Evolutionary conservation across 306 rosid species (phyloP).

Genomic region (Vigna mungo): DNA sequence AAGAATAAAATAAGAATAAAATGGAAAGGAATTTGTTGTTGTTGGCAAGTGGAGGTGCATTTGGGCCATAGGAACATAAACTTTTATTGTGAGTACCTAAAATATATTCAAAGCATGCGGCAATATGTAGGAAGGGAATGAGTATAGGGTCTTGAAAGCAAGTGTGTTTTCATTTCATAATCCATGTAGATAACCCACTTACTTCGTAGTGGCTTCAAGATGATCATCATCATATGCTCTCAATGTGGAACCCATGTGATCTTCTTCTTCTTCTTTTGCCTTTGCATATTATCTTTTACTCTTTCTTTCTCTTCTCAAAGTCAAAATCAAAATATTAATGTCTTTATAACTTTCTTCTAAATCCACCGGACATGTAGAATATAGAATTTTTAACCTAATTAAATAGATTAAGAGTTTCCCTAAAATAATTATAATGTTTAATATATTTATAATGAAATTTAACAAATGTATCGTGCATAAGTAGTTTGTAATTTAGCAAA

Average conservation of each 20-base stretch:
- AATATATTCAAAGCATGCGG: slow-evolving; percentile 43
- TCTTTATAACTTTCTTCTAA: slow-evolving; percentile 34
- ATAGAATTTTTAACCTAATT: slow-evolving; percentile 13
- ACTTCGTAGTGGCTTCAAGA: slow-evolving; percentile 55
- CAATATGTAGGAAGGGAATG: slow-evolving; percentile 38
- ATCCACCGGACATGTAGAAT: not conserved
- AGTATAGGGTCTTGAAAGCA: slow-evolving; percentile 20
- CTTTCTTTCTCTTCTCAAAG: slow-evolving; percentile 41
- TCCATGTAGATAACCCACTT: slow-evolving; percentile 46
- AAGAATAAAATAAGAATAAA: no score
- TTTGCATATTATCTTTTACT: slow-evolving; percentile 35
- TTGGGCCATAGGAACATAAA: not conserved
- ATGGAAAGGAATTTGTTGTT: not conserved
- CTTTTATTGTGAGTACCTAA: slow-evolving; percentile 2
- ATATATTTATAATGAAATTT: not conserved
- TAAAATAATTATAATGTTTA: not conserved
- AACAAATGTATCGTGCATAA: no score
- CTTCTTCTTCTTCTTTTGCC: slow-evolving; percentile 43
- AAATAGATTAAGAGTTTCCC: no score
- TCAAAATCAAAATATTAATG: slow-evolving; percentile 46
- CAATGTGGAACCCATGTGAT: slow-evolving; percentile 70
- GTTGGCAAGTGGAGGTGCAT: slow-evolving; percentile 9
- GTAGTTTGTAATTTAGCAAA: no score
- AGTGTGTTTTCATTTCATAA: slow-evolving; percentile 34
- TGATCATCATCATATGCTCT: slow-evolving; percentile 47